phyloP scores from a whole-genome alignment of 192 early-diverging fungal genomes.

The Backusella psychrophila region DNA sequence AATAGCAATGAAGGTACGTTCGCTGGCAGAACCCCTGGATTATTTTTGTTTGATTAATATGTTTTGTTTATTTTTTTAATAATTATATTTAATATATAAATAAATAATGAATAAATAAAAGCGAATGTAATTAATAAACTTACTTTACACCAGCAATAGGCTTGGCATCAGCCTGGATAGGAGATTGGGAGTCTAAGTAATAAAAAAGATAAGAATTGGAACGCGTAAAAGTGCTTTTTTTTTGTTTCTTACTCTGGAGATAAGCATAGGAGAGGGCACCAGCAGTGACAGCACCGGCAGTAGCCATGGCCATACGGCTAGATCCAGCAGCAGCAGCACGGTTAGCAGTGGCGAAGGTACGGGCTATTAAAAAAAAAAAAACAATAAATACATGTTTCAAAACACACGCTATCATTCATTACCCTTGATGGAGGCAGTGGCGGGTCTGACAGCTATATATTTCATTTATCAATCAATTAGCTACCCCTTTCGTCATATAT shows the following conservation, averaged over 20 bases:
- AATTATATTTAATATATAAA: no score
- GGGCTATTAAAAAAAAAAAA: constrained; percentile 17
- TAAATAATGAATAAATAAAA: background rate
- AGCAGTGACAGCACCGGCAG: constrained; percentile 29
- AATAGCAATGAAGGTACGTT: constrained; percentile 67
- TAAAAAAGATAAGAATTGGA: background rate
- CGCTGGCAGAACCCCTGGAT: constrained; percentile 41
- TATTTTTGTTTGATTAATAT: background rate
- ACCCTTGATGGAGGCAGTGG: constrained; percentile 15
- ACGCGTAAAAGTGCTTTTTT: background rate
- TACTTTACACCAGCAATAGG: constrained; percentile 50
- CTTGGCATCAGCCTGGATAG: constrained; percentile 35
- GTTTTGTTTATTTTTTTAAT: background rate
- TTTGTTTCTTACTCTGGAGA: constrained; percentile 15
- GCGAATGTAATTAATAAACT: background rate
- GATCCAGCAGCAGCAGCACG: constrained; percentile 25
- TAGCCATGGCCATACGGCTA: constrained; percentile 21
- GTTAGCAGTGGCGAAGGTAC: constrained; percentile 31
- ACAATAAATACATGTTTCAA: background rate
- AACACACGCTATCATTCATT: background rate
- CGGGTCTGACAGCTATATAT: background rate
- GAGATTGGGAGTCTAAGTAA: constrained; percentile 24
- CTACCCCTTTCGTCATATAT: background rate
- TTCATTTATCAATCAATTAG: background rate
- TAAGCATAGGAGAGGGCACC: constrained; percentile 22